These are phyloP conservation scores for Cercospora janseana DNA, from an alignment of 2,329 filamentous ascomycete genomes.

Conservation along the genomic window DNA sequence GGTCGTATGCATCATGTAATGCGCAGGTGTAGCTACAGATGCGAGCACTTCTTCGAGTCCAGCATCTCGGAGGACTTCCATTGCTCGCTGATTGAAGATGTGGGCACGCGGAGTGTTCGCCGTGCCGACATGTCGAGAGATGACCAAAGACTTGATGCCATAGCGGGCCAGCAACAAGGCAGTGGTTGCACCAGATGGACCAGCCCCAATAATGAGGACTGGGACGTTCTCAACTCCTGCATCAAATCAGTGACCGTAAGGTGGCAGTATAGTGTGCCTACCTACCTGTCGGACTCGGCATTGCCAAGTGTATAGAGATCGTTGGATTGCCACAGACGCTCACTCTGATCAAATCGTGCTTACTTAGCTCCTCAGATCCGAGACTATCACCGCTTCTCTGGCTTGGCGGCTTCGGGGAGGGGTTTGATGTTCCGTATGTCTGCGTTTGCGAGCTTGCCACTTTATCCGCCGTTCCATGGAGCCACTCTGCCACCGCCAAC, in stretches of 20 bases:
- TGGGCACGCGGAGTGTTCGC: conserved; percentile 59
- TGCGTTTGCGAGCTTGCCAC: neutral
- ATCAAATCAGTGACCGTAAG: neutral
- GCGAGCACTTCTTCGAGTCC: conserved; percentile 18
- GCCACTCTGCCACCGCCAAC: neutral
- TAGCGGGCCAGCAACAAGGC: conserved; percentile 16
- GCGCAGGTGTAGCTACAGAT: conserved; percentile 14
- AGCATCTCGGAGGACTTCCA: conserved; percentile 40
- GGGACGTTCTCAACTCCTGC: neutral
- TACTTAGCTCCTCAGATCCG: neutral
- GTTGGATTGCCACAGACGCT: neutral
- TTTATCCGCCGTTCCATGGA: neutral
- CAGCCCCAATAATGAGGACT: conserved; percentile 25
- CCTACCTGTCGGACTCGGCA: neutral
- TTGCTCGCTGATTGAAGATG: conserved; percentile 57
- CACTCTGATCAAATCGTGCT: neutral
- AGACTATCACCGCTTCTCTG: neutral
- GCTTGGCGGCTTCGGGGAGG: neutral
- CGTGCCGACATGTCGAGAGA: conserved; percentile 49
- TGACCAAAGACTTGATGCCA: conserved; percentile 50
- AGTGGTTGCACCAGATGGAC: conserved; percentile 23
- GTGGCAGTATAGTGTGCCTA: neutral
- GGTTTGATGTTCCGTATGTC: neutral
- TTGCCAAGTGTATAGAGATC: neutral
- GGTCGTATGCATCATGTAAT: conserved; percentile 38